Evolutionary conservation across 2,329 filamentous ascomycete species (phyloP).

Genomic region (Aspergillus ochraceoroseus): DNA sequence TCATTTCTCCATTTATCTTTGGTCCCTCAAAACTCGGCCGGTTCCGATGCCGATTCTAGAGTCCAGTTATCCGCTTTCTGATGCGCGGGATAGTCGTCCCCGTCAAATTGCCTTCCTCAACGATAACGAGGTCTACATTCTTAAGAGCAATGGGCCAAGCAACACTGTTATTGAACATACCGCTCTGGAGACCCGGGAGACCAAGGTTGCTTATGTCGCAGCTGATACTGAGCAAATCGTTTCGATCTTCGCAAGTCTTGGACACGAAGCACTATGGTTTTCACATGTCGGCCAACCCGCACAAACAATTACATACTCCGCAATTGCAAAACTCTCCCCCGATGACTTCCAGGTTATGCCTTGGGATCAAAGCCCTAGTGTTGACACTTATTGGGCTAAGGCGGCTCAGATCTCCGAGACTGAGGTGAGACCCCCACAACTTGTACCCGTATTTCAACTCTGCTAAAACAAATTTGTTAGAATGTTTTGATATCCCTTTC

Average conservation of each 20-base stretch:
- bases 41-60: conserved; percentile 37
- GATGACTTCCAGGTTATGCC: conserved; percentile 19
- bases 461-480: conserved; percentile 33
- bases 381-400: conserved; percentile 39
- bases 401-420: conserved; percentile 37
- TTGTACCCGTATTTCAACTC: not conserved
- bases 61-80: conserved; percentile 36
- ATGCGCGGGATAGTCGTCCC: conserved; percentile 28
- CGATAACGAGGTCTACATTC: conserved; percentile 42
- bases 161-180: conserved; percentile 32
- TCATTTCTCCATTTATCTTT: conserved; percentile 64
- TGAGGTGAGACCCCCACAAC: conserved; percentile 30
- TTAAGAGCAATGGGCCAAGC: conserved; percentile 35
- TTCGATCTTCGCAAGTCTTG: conserved; percentile 37
- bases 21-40: conserved; percentile 53
- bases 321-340: conserved; percentile 19
- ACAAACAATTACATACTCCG: conserved; percentile 31
- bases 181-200: conserved; percentile 32
- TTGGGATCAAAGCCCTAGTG: conserved; percentile 33
- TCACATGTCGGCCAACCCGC: conserved; percentile 28
- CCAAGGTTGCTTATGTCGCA: conserved; percentile 29
- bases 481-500: conserved; percentile 61
- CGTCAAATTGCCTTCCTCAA: conserved; percentile 48
- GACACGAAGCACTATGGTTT: conserved; percentile 37
- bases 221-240: conserved; percentile 33